Evolutionary conservation across 179 eudicot species (phyloP).

Genomic region (Silene coronaria): DNA sequence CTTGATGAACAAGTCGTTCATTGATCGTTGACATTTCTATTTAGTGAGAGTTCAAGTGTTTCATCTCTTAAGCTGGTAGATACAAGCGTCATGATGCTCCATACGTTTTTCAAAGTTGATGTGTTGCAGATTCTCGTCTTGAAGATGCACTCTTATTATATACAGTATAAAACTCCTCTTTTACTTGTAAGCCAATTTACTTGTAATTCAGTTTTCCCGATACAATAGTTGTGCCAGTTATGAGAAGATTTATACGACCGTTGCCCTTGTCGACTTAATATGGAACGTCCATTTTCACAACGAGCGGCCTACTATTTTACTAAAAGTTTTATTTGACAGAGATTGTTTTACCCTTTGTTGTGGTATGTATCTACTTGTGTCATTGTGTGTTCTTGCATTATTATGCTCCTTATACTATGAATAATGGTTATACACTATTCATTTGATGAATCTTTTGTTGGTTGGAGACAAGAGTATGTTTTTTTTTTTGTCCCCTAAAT

Average conservation of each 20-base stretch:
- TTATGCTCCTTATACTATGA: too few species aligned
- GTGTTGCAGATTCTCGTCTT: conserved; percentile 13
- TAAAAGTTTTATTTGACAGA: too few species aligned
- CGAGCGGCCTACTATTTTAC: background rate
- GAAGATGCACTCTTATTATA: conserved; percentile 12
- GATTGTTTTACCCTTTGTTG: too few species aligned
- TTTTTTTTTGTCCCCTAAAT: too few species aligned
- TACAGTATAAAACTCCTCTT: background rate
- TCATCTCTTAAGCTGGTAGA: conserved; percentile 10
- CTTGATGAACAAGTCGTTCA: conserved; percentile 70
- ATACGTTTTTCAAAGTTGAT: conserved; percentile 11
- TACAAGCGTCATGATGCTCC: conserved; percentile 2
- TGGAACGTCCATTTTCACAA: background rate
- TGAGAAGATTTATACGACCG: background rate
- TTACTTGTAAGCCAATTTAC: background rate
- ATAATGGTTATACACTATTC: too few species aligned
- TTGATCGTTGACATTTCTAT: conserved; percentile 40
- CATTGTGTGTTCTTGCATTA: too few species aligned
- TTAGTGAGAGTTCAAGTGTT: background rate
- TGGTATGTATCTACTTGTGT: too few species aligned
- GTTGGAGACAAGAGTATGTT: too few species aligned
- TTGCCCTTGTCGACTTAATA: background rate
- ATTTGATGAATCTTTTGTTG: too few species aligned
- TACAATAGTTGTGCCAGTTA: background rate
- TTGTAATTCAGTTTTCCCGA: conserved; percentile 19